phyloP scores from a whole-genome alignment of 2,329 filamentous ascomycete genomes.

The Penicillium sp. region DNA sequence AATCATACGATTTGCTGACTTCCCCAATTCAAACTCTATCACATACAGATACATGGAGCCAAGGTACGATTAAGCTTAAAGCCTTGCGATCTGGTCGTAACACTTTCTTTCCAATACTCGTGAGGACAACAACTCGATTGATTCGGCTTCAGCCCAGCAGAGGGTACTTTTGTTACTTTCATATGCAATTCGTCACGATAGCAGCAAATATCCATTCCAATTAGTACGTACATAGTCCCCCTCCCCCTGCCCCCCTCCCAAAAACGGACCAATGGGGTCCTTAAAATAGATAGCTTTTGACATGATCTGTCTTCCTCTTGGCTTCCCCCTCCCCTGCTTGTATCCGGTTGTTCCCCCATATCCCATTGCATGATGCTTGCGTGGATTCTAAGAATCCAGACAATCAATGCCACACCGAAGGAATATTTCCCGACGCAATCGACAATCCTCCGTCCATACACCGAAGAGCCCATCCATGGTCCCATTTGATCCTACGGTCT shows the following conservation, averaged over 20 bases:
- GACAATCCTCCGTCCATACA: not conserved
- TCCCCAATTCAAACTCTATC: not conserved
- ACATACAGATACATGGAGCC: not conserved
- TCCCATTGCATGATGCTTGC: not conserved
- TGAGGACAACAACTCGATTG: too few relatives aligned
- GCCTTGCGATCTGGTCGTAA: not conserved
- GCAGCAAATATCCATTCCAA: not conserved
- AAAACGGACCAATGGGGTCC: not conserved
- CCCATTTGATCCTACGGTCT: constrained; percentile 5
- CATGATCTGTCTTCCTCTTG: not conserved
- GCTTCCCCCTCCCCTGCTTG: not conserved
- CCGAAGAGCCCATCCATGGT: not conserved
- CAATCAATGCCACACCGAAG: not conserved
- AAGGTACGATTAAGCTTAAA: not conserved
- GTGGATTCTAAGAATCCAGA: not conserved
- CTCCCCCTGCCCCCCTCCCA: too few relatives aligned
- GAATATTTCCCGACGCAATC: not conserved
- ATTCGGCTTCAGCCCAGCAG: not conserved
- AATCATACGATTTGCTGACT: not conserved
- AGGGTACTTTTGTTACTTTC: not conserved
- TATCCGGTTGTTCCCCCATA: not conserved
- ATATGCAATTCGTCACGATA: not conserved
- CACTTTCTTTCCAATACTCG: not conserved
- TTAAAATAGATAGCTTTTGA: not conserved
- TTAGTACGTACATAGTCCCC: too few relatives aligned